phyloP scores from a whole-genome alignment of 176 grass and related monocot genomes.

The Raddia distichophylla region DNA sequence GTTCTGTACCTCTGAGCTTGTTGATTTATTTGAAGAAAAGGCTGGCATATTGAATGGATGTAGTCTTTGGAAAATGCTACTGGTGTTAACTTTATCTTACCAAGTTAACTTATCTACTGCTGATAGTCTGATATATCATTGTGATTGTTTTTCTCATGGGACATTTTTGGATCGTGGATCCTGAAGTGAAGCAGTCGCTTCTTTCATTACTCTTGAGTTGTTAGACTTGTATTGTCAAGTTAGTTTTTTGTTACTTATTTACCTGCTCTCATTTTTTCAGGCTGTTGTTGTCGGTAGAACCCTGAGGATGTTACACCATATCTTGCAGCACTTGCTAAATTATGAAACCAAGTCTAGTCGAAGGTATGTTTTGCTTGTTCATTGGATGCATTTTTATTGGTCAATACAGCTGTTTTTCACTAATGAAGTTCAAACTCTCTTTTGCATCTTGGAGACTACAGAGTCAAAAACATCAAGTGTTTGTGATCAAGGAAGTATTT shows the following conservation, averaged over 20 bases:
- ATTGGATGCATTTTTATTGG: constrained; percentile 18
- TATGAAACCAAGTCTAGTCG: constrained; percentile 42
- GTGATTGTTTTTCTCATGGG: constrained; percentile 7
- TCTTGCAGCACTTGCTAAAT: constrained; percentile 68
- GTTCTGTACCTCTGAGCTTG: constrained; percentile 6
- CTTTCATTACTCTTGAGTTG: background rate
- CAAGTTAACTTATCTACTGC: background rate
- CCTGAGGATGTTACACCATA: constrained; percentile 62
- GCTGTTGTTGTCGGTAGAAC: constrained; percentile 64
- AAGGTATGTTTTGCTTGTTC: constrained; percentile 58
- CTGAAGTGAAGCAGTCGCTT: background rate
- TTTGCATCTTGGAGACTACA: background rate
- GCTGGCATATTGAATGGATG: background rate
- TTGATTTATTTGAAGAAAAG: constrained; percentile 28
- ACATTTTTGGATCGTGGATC: background rate
- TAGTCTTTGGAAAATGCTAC: constrained; percentile 14
- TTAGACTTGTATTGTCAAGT: background rate
- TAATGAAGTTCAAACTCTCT: background rate
- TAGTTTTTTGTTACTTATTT: constrained; percentile 22
- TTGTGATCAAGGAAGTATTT: background rate
- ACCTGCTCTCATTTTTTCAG: constrained; percentile 46
- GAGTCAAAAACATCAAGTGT: too few relatives aligned
- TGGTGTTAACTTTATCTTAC: constrained; percentile 3
- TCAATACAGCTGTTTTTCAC: background rate
- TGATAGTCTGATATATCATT: background rate